Base-by-base conservation (phyloP, 192 early-diverging fungal genomes). In the Umbelopsis sp. region DNA sequence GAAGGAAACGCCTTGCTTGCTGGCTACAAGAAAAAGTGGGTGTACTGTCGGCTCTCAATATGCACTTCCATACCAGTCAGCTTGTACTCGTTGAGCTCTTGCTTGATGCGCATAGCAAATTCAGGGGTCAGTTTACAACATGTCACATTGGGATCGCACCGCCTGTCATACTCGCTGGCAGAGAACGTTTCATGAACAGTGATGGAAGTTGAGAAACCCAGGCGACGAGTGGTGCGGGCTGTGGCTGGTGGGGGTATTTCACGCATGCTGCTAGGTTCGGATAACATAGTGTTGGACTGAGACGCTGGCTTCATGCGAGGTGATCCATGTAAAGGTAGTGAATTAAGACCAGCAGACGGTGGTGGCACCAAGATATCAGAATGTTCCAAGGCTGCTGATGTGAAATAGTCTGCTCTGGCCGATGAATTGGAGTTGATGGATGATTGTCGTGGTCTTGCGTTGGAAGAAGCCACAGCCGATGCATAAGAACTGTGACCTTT, bases 41-140 rank as follows among this genome's bases (percentile, higher is more conserved):
- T 93, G 71, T 90, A 86, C 25, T 80, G 66, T 11, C 82, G 84
- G 64, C 91, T 91, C 20, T 94, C 90, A 64, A 88, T 85, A 73
- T 96, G 96, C 15, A 98, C 91, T 20, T 82, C 76, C 96, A 99
- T 97, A 73, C 98, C 96, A 44, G 84, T 82, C 55, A 91, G 83
- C 82, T 99, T 99, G 84, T 90, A 99, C 64, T 93, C 88, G 81
- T 99, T 99, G 64, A 99, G 79, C 76, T 99, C 97, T 75, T 94
- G 88, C 53, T 96, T 91, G 78, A 99, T 98, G 70, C 81, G 80
- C 69, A 92, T 89, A 46, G 95, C 94, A 64, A 97, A 83, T 35
- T 88, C 81, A 16, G 94, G 89, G 4, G 96, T 97, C 1, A 99
- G 77, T 58, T 91, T 88, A 61, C 84, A 85, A 69, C 93, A 94